Percentiles rank a stretch among this genome's conserved stretches.
Evolutionary conservation across 768 basidiomycete genomes (phyloP).

Genomic region (Leucocoprinus sp.): DNA sequence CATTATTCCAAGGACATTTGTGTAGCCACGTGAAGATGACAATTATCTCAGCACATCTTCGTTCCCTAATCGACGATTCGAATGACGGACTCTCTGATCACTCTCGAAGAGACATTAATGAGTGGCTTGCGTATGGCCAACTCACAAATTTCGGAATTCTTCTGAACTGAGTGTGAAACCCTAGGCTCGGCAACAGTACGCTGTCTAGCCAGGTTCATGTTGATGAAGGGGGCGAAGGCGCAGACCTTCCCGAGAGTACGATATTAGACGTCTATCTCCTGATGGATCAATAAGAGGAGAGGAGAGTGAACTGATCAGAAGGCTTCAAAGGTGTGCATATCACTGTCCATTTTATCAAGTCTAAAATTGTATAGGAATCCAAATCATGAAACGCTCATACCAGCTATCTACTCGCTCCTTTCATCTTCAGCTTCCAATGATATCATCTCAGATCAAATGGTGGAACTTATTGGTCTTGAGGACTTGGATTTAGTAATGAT

Average conservation of each 20-base stretch:
- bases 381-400: conserved; percentile 16
- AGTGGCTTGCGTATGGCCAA: conserved; percentile 7
- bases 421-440: conserved; percentile 50
- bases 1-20: no score
- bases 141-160: no score
- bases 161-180: not conserved
- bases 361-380: conserved; percentile 10
- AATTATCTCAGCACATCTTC: conserved; percentile 2
- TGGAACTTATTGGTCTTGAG: conserved; percentile 79
- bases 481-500: conserved; percentile 72
- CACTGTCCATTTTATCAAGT: no score
- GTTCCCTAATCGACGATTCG: conserved; percentile 1
- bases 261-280: conserved; percentile 4
- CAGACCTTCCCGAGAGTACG: not conserved
- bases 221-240: not conserved
- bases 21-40: no score
- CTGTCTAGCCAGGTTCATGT: not conserved
- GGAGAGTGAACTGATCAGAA: not conserved
- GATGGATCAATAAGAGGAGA: not conserved
- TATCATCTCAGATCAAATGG: conserved; percentile 68
- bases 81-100: conserved; percentile 5
- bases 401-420: conserved; percentile 30
- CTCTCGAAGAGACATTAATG: conserved; percentile 2
- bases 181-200: not conserved
- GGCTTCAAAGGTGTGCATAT: not conserved